Evolutionary conservation across 495 filamentous ascomycete genomes (phyloP).

Genomic region (Tuber magnatum): DNA sequence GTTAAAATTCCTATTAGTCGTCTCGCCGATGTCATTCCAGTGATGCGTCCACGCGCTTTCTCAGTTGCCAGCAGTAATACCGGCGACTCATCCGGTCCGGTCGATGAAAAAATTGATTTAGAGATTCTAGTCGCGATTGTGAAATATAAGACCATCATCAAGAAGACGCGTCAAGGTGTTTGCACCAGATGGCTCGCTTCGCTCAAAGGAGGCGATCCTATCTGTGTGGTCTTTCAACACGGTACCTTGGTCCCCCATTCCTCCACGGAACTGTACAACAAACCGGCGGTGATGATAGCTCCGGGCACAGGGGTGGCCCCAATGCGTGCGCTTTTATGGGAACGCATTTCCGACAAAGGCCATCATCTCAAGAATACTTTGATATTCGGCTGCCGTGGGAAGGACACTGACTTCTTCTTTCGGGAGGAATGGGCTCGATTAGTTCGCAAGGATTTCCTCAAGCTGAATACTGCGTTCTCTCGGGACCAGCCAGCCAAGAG

Average conservation of each 20-base stretch:
- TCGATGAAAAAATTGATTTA: constrained; percentile 45
- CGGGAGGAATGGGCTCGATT: constrained; percentile 60
- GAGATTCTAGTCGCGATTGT: constrained; percentile 85
- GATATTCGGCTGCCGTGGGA: constrained; percentile 76
- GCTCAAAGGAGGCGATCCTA: constrained; percentile 51
- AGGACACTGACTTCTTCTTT: constrained; percentile 70
- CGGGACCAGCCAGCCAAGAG: constrained; percentile 65
- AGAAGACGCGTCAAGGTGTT: constrained; percentile 74
- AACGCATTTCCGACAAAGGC: constrained; percentile 45
- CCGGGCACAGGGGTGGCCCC: constrained; percentile 90
- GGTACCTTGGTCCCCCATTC: constrained; percentile 26
- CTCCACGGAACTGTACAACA: constrained; percentile 19
- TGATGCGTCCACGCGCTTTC: constrained; percentile 73
- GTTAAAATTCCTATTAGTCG: constrained; percentile 74
- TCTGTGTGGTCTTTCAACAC: constrained; percentile 49
- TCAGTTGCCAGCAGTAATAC: constrained; percentile 57
- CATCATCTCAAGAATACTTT: constrained; percentile 34
- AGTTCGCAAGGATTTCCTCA: constrained; percentile 38
- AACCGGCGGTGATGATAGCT: constrained; percentile 70
- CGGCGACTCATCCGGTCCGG: neutral
- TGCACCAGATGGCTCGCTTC: constrained; percentile 77
- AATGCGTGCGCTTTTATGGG: constrained; percentile 69
- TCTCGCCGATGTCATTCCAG: constrained; percentile 61
- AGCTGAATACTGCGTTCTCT: constrained; percentile 74
- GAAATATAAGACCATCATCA: constrained; percentile 82